phyloP scores from a whole-genome alignment of 2,329 filamentous ascomycete species.

The Hymenoscyphus repandus region DNA sequence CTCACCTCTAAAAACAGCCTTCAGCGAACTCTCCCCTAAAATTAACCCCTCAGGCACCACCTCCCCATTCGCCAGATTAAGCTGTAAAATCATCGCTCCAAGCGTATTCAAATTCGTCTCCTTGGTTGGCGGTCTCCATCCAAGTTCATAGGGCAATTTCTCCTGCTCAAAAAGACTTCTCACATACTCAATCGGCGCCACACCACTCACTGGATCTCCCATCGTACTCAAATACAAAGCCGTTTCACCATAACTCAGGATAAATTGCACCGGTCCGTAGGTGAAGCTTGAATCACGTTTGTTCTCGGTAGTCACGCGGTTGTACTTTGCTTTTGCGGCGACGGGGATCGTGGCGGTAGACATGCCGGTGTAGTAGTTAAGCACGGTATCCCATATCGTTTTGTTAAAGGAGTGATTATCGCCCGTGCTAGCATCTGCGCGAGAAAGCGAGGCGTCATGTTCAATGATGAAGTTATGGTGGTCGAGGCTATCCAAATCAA shows the following conservation, averaged over 20 bases:
- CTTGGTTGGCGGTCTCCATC: constrained; percentile 5
- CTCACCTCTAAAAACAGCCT: constrained; percentile 2
- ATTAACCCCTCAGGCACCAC: constrained; percentile 5
- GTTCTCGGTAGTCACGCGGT: not conserved
- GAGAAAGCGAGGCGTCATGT: constrained; percentile 6
- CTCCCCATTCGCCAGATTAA: constrained; percentile 5
- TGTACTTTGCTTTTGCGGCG: constrained; percentile 8
- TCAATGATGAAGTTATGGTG: constrained; percentile 8
- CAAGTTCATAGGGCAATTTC: constrained; percentile 7
- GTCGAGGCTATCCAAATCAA: constrained; percentile 19
- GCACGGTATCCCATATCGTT: constrained; percentile 7
- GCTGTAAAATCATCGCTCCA: constrained; percentile 5
- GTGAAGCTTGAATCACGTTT: not conserved
- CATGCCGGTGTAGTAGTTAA: constrained; percentile 3
- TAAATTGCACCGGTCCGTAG: constrained; percentile 4
- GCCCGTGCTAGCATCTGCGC: constrained; percentile 4
- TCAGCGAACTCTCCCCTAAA: constrained; percentile 1
- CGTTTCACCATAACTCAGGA: constrained; percentile 7
- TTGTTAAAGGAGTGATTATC: constrained; percentile 8
- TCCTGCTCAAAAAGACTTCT: constrained; percentile 5
- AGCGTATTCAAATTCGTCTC: constrained; percentile 1
- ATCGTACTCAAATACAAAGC: constrained; percentile 7
- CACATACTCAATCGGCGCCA: constrained; percentile 5
- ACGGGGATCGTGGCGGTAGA: not conserved
- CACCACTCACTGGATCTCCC: constrained; percentile 6